phyloP scores from a whole-genome alignment of 345 rosid genomes.

The Camelina neglecta region DNA sequence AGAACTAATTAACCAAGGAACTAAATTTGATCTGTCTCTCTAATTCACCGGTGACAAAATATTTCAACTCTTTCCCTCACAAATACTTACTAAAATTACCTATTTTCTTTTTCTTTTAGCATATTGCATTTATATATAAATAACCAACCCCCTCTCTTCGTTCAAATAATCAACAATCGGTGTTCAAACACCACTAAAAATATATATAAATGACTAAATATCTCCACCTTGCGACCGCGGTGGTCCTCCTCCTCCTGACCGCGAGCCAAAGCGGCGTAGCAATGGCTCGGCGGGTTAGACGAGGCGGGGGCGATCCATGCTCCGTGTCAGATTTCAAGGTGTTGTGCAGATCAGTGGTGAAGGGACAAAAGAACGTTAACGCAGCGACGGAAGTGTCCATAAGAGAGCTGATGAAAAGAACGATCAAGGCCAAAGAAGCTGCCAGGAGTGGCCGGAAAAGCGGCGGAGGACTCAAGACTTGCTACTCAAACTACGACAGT shows the following conservation, averaged over 20 bases:
- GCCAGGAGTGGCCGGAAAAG: slow-evolving; percentile 2
- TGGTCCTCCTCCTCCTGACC: slow-evolving; percentile 28
- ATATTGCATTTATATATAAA: slow-evolving; percentile 26
- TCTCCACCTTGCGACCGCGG: slow-evolving; percentile 24
- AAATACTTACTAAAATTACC: slow-evolving; percentile 26
- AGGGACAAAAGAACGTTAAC: slow-evolving; percentile 37
- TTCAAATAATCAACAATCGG: slow-evolving; percentile 37
- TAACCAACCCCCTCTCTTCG: slow-evolving; percentile 16
- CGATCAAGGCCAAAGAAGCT: slow-evolving; percentile 7
- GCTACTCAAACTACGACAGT: slow-evolving; percentile 26
- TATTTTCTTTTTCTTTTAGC: slow-evolving; percentile 7
- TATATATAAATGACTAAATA: slow-evolving; percentile 5
- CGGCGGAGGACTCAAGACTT: slow-evolving; percentile 19
- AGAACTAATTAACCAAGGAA: not conserved
- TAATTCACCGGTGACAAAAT: slow-evolving; percentile 30
- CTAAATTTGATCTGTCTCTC: slow-evolving; percentile 25
- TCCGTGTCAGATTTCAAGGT: slow-evolving; percentile 31
- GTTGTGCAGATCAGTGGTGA: slow-evolving; percentile 42
- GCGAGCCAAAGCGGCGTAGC: slow-evolving; percentile 15
- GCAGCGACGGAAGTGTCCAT: slow-evolving; percentile 46
- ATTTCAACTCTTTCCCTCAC: not conserved
- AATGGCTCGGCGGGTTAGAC: not conserved
- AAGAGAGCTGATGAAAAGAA: slow-evolving; percentile 28
- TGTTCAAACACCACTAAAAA: slow-evolving; percentile 25
- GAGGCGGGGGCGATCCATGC: slow-evolving; percentile 31